Percentiles rank a stretch among this genome's conserved stretches.
Evolutionary conservation across 805 yeast species (phyloP).

Genomic region (Lachancea waltii): DNA sequence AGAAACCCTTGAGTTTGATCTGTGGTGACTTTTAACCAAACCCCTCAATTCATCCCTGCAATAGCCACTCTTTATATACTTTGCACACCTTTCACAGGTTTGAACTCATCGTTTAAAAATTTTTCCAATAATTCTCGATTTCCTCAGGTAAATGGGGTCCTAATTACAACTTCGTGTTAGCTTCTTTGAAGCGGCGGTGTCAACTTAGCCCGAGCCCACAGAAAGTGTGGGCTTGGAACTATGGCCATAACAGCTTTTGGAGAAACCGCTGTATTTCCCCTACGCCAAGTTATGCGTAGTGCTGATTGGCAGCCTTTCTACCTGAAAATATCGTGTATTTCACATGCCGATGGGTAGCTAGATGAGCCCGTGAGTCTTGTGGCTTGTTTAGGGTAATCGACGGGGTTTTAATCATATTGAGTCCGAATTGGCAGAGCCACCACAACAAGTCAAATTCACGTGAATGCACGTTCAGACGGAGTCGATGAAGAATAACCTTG

Average conservation of each 20-base stretch:
- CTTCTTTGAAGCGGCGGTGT: constrained; percentile 1
- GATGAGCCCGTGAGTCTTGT: neutral
- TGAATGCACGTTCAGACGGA: neutral
- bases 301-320: neutral
- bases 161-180: neutral
- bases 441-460: no score
- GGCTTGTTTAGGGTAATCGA: neutral
- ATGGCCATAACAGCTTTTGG: no score
- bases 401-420: neutral
- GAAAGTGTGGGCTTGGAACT: constrained; percentile 2
- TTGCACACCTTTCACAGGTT: neutral
- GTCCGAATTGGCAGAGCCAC: neutral
- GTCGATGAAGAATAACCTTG: neutral
- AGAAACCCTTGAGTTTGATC: constrained; percentile 4
- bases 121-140: neutral
- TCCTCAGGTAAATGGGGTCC: neutral
- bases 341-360: neutral
- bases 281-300: constrained; percentile 3
- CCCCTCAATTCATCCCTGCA: no score
- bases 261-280: no score
- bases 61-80: constrained; percentile 9
- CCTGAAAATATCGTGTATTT: neutral
- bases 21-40: neutral
- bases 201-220: constrained; percentile 1
- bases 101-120: constrained; percentile 1